Percentiles rank a stretch among this genome's conserved stretches.
Evolutionary conservation across 257 asterid species (phyloP).

Genomic region (Solanum paucissectum): DNA sequence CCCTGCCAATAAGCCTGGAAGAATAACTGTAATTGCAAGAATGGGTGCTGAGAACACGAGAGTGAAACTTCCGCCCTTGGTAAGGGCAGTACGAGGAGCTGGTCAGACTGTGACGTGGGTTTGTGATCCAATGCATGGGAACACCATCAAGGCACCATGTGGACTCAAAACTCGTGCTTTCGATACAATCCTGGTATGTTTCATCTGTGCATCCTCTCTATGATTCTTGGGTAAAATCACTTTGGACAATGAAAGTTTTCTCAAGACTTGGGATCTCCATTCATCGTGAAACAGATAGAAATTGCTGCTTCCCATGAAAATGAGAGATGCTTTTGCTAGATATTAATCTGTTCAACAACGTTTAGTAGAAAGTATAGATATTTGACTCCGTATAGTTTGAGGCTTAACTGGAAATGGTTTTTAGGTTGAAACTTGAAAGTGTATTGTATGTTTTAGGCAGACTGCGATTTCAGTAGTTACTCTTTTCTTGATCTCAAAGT

Average conservation of each 20-base stretch:
- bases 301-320: background rate
- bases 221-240: background rate
- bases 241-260: background rate
- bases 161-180: constrained; percentile 81
- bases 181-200: constrained; percentile 62
- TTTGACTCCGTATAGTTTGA: background rate
- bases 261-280: background rate
- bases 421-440: background rate
- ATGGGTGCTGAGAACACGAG: constrained; percentile 92
- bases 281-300: background rate
- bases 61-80: constrained; percentile 67
- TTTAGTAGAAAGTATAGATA: background rate
- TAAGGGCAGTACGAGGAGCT: constrained; percentile 68
- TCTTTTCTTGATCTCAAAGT: background rate
- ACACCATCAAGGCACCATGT: constrained; percentile 79
- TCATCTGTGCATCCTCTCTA: background rate
- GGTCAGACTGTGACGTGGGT: constrained; percentile 79
- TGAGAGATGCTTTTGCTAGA: background rate
- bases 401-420: background rate
- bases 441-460: background rate
- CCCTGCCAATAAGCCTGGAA: constrained; percentile 60
- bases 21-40: constrained; percentile 63
- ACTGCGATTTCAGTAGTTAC: background rate
- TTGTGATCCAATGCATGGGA: constrained; percentile 84
- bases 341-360: background rate